Conservation (phyloP, 2,329 filamentous ascomycete genomes). For the Teratosphaeriaceae sp. region DNA sequence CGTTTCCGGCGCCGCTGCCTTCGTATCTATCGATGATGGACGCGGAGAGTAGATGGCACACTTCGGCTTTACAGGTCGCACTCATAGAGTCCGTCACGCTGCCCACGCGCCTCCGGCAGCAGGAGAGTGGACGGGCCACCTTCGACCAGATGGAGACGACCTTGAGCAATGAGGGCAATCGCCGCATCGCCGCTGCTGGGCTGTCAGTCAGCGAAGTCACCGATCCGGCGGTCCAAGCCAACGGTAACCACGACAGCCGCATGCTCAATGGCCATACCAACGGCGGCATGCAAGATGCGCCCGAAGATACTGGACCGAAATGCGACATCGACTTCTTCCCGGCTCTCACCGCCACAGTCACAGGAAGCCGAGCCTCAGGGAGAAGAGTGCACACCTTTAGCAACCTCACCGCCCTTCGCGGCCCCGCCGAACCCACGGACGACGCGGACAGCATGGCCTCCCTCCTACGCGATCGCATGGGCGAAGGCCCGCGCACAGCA, state of each 20-base stretch:
- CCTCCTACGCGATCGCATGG: constrained; percentile 27
- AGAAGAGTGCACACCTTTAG: constrained; percentile 34
- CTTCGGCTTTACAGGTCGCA: constrained; percentile 66
- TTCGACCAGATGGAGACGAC: constrained; percentile 59
- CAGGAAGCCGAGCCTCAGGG: constrained; percentile 9
- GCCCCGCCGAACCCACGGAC: constrained; percentile 30
- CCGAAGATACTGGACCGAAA: constrained; percentile 6
- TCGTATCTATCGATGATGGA: constrained; percentile 53
- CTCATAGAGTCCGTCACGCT: constrained; percentile 74
- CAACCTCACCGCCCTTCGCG: constrained; percentile 32
- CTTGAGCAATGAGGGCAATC: constrained; percentile 69
- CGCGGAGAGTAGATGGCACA: constrained; percentile 66
- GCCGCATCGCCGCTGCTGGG: constrained; percentile 68
- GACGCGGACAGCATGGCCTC: constrained; percentile 26
- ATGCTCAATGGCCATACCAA: constrained; percentile 25
- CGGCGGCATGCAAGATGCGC: constrained; percentile 9
- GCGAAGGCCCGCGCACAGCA: constrained; percentile 22
- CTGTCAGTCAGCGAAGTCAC: constrained; percentile 51
- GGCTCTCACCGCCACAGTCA: neutral
- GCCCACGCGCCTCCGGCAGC: constrained; percentile 60
- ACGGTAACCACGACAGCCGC: constrained; percentile 26
- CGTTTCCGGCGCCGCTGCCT: constrained; percentile 53
- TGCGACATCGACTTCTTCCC: constrained; percentile 27
- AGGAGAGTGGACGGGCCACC: constrained; percentile 39
- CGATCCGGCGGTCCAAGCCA: constrained; percentile 15